These are phyloP conservation scores for Dryas alaskensis DNA, from an alignment of 306 rosid genomes.

Conservation along the genomic window DNA sequence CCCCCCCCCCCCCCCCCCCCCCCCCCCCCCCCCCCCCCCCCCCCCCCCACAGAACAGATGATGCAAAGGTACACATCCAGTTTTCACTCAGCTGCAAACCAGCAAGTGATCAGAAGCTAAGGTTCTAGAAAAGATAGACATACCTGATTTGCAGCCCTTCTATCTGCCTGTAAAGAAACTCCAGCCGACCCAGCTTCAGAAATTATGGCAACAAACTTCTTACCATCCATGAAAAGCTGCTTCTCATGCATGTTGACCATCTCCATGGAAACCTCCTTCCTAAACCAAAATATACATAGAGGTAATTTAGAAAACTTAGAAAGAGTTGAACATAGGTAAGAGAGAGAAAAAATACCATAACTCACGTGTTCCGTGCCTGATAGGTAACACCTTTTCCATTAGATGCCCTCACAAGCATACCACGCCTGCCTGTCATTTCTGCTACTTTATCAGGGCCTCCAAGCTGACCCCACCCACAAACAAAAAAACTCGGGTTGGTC, in stretches of 20 bases:
- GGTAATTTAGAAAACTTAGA: slow-evolving; percentile 15
- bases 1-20: no score
- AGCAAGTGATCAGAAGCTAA: slow-evolving; percentile 9
- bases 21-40: no score
- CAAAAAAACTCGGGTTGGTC: slow-evolving; percentile 17
- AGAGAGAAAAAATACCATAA: slow-evolving; percentile 23
- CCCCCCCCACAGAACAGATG: not conserved
- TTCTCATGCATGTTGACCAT: slow-evolving; percentile 99
- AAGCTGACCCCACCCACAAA: slow-evolving; percentile 44
- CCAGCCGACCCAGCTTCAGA: slow-evolving; percentile 99
- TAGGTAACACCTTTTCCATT: slow-evolving; percentile 94
- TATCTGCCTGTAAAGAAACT: slow-evolving; percentile 96
- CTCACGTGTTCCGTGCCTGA: slow-evolving; percentile 97
- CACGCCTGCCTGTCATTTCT: slow-evolving; percentile 98
- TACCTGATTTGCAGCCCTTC: slow-evolving; percentile 90
- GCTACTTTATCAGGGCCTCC: slow-evolving; percentile 98
- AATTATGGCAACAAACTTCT: slow-evolving; percentile 86
- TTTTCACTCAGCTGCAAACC: slow-evolving; percentile 9
- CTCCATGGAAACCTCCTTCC: slow-evolving; percentile 95
- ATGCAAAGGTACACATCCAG: slow-evolving; percentile 19
- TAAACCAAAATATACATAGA: slow-evolving; percentile 22
- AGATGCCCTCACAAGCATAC: slow-evolving; percentile 96
- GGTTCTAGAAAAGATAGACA: slow-evolving; percentile 22
- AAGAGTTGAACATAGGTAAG: not conserved
- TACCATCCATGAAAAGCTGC: slow-evolving; percentile 97